Percentiles rank a stretch among this genome's conserved stretches.
These are phyloP conservation scores for Drechslerella stenobrocha DNA, from an alignment of 2,329 filamentous ascomycete genomes.

Conservation along the genomic window DNA sequence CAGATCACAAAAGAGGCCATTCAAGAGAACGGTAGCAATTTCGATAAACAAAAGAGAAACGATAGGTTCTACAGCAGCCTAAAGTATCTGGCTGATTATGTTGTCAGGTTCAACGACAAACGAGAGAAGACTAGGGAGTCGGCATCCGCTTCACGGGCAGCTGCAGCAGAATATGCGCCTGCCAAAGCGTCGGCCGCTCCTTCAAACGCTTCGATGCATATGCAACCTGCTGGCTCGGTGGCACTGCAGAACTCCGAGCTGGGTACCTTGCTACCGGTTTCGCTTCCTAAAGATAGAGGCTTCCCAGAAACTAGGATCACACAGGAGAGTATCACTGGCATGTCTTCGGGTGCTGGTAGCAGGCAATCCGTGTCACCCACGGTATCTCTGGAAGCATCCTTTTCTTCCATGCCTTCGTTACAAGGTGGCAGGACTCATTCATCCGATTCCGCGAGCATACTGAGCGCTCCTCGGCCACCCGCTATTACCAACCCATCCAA, in stretches of 20 bases:
- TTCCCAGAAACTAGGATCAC: conserved; percentile 17
- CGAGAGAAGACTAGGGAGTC: conserved; percentile 33
- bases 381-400: conserved; percentile 26
- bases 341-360: conserved; percentile 2
- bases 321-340: conserved; percentile 7
- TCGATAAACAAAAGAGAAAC: conserved; percentile 39
- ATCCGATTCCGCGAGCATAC: conserved; percentile 36
- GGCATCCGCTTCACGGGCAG: conserved; percentile 1
- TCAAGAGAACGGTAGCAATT: conserved; percentile 27
- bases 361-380: conserved; percentile 34
- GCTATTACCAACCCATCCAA: conserved; percentile 6
- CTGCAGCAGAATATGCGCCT: conserved; percentile 18
- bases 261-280: conserved; percentile 28
- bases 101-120: conserved; percentile 37
- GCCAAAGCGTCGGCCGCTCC: conserved; percentile 1
- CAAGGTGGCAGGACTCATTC: conserved; percentile 32
- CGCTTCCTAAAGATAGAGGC: conserved; percentile 26
- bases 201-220: conserved; percentile 10
- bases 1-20: conserved; percentile 40
- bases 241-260: conserved; percentile 31
- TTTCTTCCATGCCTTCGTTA: conserved; percentile 36
- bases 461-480: conserved; percentile 30
- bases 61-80: conserved; percentile 42
- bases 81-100: conserved; percentile 35
- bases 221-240: conserved; percentile 12